Evolutionary conservation across 2,329 filamentous ascomycete genomes (phyloP), one percentile per base, ranked within the genome.

Genomic region (Diaporthe eres): DNA sequence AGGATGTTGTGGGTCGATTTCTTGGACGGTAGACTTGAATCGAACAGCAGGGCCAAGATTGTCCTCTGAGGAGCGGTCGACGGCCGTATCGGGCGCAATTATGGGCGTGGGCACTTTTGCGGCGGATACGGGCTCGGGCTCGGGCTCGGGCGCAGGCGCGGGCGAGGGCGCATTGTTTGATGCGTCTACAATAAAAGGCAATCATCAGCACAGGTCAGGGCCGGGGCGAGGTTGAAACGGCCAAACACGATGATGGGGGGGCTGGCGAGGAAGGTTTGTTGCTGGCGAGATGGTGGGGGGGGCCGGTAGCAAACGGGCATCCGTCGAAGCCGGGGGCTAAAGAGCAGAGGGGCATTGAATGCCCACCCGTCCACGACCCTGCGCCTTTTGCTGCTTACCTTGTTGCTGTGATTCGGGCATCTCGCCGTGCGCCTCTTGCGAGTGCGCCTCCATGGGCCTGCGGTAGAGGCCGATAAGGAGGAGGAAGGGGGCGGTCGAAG

Each of bases 1-100:
- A 73, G 80, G 79, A 77, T 83, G 80, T 70, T 83, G 81, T 8
- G 91, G 90, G 75, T 90, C 87, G 80, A 95, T 94, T 83, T 95
- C 92, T 81, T 95, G 88, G 76, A 93, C 91, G 77, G 90, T 88
- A 39, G 93, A 91, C 73, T 93, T 92, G 83, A 95, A 96, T 75
- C 93, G 93, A 73, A 95, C 94, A 75, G 90, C 87, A 74, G 87
- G 86, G 74, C 84, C 81, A 65, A 82, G 81, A 75, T 84, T 81
- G 79, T 78, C 78, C 75, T 70, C 76, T 79, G 79, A 71, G 67
- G 73, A 72, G 71, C 75, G 74, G 78, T 81, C 75, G 74, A 73
- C 68, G 61, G 76, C 58, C 55, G 74, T 70, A 42, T 75, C 70
- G 74, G 74, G 57, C 49, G 58, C 37, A 39, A n/a, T 57, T 42